phyloP scores from a whole-genome alignment of 768 basidiomycete species.

The Suillus discolor region DNA sequence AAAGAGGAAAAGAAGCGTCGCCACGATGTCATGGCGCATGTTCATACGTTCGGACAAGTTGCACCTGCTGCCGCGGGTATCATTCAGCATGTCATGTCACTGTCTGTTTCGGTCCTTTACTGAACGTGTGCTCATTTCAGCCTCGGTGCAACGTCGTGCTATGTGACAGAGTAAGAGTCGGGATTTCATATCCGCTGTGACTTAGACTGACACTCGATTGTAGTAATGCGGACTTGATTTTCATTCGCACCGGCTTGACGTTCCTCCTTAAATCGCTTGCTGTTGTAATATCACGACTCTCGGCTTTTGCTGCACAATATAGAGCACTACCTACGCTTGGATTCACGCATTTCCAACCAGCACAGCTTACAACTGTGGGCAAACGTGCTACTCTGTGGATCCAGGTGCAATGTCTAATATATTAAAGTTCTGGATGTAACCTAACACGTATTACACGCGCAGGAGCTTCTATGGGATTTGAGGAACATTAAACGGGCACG shows the following conservation, averaged over 20 bases:
- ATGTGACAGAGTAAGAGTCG: conserved; percentile 90
- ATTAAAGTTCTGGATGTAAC: neutral
- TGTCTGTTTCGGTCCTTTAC: conserved; percentile 13
- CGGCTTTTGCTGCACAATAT: conserved; percentile 82
- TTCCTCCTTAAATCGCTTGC: conserved; percentile 88
- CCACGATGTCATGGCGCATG: conserved; percentile 99
- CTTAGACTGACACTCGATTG: neutral
- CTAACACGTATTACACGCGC: neutral
- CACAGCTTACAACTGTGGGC: conserved; percentile 97
- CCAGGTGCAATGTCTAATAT: conserved; percentile 51
- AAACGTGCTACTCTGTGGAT: conserved; percentile 97
- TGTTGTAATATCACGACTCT: conserved; percentile 85
- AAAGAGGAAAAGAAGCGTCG: conserved; percentile 95
- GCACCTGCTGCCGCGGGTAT: conserved; percentile 96
- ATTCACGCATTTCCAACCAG: conserved; percentile 99
- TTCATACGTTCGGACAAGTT: conserved; percentile 93
- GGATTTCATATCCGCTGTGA: conserved; percentile 4
- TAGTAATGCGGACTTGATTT: conserved; percentile 98
- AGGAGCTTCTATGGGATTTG: conserved; percentile 96
- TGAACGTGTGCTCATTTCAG: conserved; percentile 40
- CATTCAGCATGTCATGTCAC: conserved; percentile 69
- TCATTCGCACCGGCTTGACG: conserved; percentile 84
- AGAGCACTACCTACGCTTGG: conserved; percentile 91
- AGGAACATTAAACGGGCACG: conserved; percentile 88
- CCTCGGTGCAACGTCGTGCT: conserved; percentile 97